Base-by-base conservation (phyloP, 2,329 filamentous ascomycete species). In the Pseudogymnoascus sp. region DNA sequence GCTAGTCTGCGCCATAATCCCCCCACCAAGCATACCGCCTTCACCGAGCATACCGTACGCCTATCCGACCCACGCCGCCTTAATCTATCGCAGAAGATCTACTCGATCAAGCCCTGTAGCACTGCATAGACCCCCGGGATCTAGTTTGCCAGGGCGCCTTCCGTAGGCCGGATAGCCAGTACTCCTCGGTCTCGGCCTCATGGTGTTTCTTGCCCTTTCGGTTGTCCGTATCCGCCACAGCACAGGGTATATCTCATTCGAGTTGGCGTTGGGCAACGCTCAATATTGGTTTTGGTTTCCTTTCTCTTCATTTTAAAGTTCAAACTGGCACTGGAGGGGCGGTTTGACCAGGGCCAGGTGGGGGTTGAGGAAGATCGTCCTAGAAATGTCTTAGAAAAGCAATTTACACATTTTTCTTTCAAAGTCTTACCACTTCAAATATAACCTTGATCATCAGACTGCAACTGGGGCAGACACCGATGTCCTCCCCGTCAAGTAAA, bases 391-490 rank as follows among this genome's bases (percentile, higher is more conserved):
- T 55, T 55, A 55, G 48, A 35, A 2, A 29, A 29, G 48, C 8
- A 33, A 21, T 55, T 35, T 55, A 55, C 10, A 13, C 48, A 55
- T 55, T 55, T 55, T 55, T 21, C n/a, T 55, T 33, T 55, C 29
- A 21, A 55, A 33, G 7, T 67, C 87, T 69, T 75, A 94, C 91
- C 72, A 84, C 75, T 67, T 97, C 94, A 70, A 92, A 99, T 55
- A 99, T 95, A 12, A 99, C 92, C 63, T 88, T 80, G 63, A 99
- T 96, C 91, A 96, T 96, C 70, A 99, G 79, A 75, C 92, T 97
- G 76, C 94, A 99, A 74, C 92, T 97, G 21, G 94, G 94, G 71
- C 94, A 99, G 9, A 97, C 90, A n/a, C 90, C 94, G 72, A 99
- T 92, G 69, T 97, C 92, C 74, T 93, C 86, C 66, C 91, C 90